Conservation (phyloP, 352 stramenopile genomes). For the Hyphochytrium catenoides region DNA sequence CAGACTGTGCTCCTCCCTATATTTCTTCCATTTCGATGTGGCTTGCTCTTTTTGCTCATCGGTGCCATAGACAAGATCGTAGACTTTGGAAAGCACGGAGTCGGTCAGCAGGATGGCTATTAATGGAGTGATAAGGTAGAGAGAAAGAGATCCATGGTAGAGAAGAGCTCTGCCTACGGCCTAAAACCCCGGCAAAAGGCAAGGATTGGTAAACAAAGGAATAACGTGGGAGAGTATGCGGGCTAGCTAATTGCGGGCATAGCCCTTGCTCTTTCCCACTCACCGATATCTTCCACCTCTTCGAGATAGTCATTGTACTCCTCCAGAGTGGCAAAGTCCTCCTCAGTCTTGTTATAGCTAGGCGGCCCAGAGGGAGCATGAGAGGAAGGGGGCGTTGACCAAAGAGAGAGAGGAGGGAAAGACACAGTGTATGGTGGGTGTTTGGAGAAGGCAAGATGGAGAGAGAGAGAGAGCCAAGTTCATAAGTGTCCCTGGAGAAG, state of each 20-base stretch:
- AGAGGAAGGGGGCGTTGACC: no score
- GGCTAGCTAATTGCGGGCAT: no score
- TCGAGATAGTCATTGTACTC: conserved; percentile 65
- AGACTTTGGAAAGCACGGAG: no score
- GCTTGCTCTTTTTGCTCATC: conserved; percentile 32
- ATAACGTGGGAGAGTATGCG: background rate
- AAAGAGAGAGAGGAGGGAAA: no score
- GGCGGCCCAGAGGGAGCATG: no score
- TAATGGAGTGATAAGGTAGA: no score
- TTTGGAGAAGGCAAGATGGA: conserved; percentile 1
- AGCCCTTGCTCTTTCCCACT: conserved; percentile 5
- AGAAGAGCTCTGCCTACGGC: no score
- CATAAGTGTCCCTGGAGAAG: background rate
- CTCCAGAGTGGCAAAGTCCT: conserved; percentile 57
- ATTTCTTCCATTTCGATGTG: conserved; percentile 61
- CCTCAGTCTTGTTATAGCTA: conserved; percentile 63
- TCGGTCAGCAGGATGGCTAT: no score
- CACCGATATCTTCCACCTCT: conserved; percentile 54
- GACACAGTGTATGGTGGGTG: no score
- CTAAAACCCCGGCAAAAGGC: conserved; percentile 4
- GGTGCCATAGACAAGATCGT: conserved; percentile 49
- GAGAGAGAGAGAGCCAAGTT: background rate
- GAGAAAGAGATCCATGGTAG: no score
- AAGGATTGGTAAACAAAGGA: background rate
- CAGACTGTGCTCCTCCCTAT: conserved; percentile 46